Evolutionary conservation across 2,329 filamentous ascomycete species (phyloP).

Genomic region (Colletotrichum sp.): DNA sequence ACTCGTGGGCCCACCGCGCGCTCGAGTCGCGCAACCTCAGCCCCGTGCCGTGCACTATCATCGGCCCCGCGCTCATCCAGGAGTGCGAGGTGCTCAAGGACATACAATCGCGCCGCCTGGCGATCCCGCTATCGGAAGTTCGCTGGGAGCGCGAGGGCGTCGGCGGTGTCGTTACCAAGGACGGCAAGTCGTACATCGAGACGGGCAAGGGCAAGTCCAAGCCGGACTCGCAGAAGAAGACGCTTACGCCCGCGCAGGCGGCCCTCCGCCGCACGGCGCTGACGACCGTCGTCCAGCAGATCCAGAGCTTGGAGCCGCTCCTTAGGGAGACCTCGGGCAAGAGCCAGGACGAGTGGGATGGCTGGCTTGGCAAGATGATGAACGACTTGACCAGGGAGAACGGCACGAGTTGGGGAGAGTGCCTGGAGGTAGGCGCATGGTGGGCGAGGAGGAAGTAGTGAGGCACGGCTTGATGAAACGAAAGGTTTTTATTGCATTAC

Average conservation of each 20-base stretch:
- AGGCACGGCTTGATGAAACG: slow-evolving; percentile 1
- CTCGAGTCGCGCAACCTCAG: slow-evolving; percentile 74
- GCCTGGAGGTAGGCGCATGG: slow-evolving; percentile 85
- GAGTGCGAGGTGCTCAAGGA: slow-evolving; percentile 76
- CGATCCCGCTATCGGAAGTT: slow-evolving; percentile 84
- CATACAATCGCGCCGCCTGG: slow-evolving; percentile 72
- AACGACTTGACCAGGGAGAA: slow-evolving; percentile 80
- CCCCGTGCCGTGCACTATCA: slow-evolving; percentile 77
- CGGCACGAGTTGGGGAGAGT: slow-evolving; percentile 83
- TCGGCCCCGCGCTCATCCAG: slow-evolving; percentile 79
- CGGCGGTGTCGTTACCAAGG: slow-evolving; percentile 65
- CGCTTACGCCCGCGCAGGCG: slow-evolving; percentile 70
- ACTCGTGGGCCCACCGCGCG: slow-evolving; percentile 79
- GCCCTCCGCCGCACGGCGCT: slow-evolving; percentile 82
- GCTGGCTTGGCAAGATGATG: slow-evolving; percentile 89
- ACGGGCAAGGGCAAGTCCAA: slow-evolving; percentile 45
- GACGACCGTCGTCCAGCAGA: slow-evolving; percentile 79
- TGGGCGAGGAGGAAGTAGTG: slow-evolving; percentile 75
- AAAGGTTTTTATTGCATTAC: slow-evolving; percentile 5
- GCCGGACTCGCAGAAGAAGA: slow-evolving; percentile 46
- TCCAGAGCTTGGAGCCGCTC: slow-evolving; percentile 84
- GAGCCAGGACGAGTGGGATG: slow-evolving; percentile 90
- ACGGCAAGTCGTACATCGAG: slow-evolving; percentile 65
- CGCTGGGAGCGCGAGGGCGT: slow-evolving; percentile 85
- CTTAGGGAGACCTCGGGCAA: slow-evolving; percentile 84